Conservation (phyloP, 73 alveolate species). For the Paramecium caudatum region DNA sequence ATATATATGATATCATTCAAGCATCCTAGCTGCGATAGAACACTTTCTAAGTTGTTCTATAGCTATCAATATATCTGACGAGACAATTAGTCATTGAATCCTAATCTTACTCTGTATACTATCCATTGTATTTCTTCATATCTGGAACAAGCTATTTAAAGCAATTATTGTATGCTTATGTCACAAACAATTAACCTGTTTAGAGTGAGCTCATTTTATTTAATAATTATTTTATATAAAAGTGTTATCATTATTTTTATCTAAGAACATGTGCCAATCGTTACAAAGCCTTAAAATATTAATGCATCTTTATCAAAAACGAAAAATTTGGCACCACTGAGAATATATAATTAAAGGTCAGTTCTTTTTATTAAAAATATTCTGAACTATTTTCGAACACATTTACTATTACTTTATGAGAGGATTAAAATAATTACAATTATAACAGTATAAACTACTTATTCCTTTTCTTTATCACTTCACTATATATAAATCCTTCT, state of each 20-base stretch:
- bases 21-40: background rate
- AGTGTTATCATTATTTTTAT: slow-evolving; percentile 21
- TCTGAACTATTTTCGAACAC: slow-evolving; percentile 20
- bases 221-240: slow-evolving; percentile 14
- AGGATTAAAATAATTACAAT: slow-evolving; percentile 29
- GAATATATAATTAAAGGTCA: background rate
- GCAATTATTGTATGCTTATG: slow-evolving; percentile 26
- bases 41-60: slow-evolving; percentile 10
- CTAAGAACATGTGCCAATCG: slow-evolving; percentile 29
- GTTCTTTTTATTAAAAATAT: slow-evolving; percentile 24
- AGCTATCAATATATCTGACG: slow-evolving; percentile 66
- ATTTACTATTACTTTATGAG: slow-evolving; percentile 14
- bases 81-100: slow-evolving; percentile 43
- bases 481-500: slow-evolving; percentile 57
- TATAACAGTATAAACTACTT: background rate
- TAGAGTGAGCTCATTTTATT: slow-evolving; percentile 40
- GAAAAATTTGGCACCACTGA: slow-evolving; percentile 38
- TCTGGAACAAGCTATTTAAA: slow-evolving; percentile 12
- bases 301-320: background rate
- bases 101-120: slow-evolving; percentile 22
- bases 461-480: slow-evolving; percentile 26
- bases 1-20: too few species aligned
- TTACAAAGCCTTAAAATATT: slow-evolving; percentile 8
- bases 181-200: slow-evolving; percentile 3
- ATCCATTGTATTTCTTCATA: slow-evolving; percentile 47